Base-by-base conservation (phyloP, 164 flowering plant genomes). In the Tetracentron sinense region DNA sequence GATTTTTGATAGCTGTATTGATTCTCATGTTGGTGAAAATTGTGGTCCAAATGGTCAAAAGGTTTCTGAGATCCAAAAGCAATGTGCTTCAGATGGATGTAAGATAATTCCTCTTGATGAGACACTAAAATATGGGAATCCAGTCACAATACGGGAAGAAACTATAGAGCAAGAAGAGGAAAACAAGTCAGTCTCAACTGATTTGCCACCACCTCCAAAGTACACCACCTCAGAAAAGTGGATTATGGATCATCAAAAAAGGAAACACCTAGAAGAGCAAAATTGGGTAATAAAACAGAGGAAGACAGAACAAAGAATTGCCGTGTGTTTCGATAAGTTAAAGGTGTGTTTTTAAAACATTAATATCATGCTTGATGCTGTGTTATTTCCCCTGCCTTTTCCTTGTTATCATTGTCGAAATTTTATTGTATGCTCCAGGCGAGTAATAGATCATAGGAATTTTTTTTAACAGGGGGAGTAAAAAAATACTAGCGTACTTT, bases 141-240 rank as follows among this genome's bases (percentile, higher is more conserved):
- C 49, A n/a, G 49, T 56, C 64, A 38, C 65, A 16, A 51, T 42
- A 21, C 26, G 53, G 49, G 80, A 66, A 58, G 69, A 63, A 63
- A 46, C 62, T 57, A 44, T 66, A 20, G 86, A 78, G 20, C 72
- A 68, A 56, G 83, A 75, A 61, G 83, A 75, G 27, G 87, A 81
- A 26, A 75, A 79, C 49, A 63, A 27, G 33, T 77, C 77, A 42
- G 29, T 69, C 5, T 53, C 68, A 50, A 56, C 68, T 52, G 81
- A 75, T 57, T 58, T 72, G 48, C 74, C 75, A 33, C 75, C 88
- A 60, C 74, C 90, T 60, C 89, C 93, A 42, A 86, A 78, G 78
- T 76, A 84, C 63, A 88, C 96, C 16, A 85, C 88, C 63, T 75
- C 85, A 26, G 97, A 90, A 72, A 92, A 82, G 75, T 92, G 96